Conservation (phyloP, 2,329 filamentous ascomycete genomes). For the Fusarium anguioides region DNA sequence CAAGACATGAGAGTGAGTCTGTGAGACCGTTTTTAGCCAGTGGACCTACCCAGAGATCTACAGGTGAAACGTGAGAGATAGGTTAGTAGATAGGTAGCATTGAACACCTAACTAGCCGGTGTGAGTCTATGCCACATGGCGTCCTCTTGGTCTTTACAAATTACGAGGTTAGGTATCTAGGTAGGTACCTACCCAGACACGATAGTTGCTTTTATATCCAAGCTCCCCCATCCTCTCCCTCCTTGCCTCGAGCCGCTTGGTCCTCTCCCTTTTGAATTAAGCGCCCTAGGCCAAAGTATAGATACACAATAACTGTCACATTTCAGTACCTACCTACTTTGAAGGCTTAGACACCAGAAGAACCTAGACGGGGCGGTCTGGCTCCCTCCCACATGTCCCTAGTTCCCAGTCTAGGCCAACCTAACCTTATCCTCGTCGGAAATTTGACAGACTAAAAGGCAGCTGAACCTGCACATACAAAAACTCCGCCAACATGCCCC, state of each 20-base stretch:
- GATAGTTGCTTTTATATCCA: background rate
- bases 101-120: too few species aligned
- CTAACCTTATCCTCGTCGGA: conserved; percentile 5
- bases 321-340: too few species aligned
- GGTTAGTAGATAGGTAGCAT: too few species aligned
- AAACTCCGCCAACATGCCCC: conserved; percentile 25
- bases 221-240: background rate
- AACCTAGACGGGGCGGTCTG: background rate
- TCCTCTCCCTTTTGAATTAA: background rate
- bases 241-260: background rate
- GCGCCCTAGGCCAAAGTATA: background rate
- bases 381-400: conserved; percentile 1
- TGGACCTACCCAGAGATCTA: background rate
- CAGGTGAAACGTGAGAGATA: conserved; percentile 6
- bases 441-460: background rate
- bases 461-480: background rate
- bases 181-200: too few species aligned
- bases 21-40: conserved; percentile 9
- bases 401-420: background rate
- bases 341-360: background rate
- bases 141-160: too few species aligned
- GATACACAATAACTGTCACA: background rate
- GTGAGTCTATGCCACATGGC: too few species aligned
- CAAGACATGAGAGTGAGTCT: background rate
- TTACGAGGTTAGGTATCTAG: too few species aligned